These are phyloP conservation scores for Annulohypoxylon maeteangense DNA, from an alignment of 495 filamentous ascomycete species.

Conservation along the genomic window DNA sequence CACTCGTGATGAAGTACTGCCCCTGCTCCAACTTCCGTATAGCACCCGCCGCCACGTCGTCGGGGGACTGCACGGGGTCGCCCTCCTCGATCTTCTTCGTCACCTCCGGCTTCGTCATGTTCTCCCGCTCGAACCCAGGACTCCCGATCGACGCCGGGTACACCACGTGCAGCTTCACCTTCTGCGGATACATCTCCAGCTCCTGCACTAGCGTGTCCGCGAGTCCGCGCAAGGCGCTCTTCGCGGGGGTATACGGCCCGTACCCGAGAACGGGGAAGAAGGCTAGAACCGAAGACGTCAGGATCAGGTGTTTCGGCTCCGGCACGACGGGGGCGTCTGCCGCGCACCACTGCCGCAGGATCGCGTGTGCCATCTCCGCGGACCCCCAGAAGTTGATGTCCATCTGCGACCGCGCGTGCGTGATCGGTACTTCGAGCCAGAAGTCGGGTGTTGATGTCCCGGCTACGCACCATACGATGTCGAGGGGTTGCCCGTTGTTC, in stretches of 20 bases:
- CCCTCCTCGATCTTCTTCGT: constrained; percentile 83
- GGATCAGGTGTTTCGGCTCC: constrained; percentile 79
- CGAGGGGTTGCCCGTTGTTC: constrained; percentile 79
- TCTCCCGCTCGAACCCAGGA: constrained; percentile 81
- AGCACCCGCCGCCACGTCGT: constrained; percentile 76
- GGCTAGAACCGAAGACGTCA: constrained; percentile 82
- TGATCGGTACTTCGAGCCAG: constrained; percentile 77
- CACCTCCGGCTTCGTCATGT: constrained; percentile 80
- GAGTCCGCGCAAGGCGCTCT: constrained; percentile 84
- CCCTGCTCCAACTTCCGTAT: constrained; percentile 82
- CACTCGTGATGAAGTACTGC: constrained; percentile 78
- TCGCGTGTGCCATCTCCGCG: constrained; percentile 84
- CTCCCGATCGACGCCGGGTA: constrained; percentile 85
- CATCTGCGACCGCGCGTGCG: constrained; percentile 79
- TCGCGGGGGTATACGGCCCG: constrained; percentile 82
- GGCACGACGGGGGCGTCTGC: constrained; percentile 54
- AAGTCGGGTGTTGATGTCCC: constrained; percentile 79
- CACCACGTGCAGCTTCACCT: constrained; percentile 82
- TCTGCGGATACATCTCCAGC: constrained; percentile 78
- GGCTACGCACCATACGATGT: constrained; percentile 93
- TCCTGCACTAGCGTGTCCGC: constrained; percentile 87
- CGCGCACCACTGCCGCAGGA: constrained; percentile 68
- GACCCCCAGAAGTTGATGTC: constrained; percentile 91
- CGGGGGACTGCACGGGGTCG: constrained; percentile 81
- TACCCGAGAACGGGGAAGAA: constrained; percentile 87